Evolutionary conservation across 306 rosid genomes (phyloP).

Genomic region (Fragaria ananassa): DNA sequence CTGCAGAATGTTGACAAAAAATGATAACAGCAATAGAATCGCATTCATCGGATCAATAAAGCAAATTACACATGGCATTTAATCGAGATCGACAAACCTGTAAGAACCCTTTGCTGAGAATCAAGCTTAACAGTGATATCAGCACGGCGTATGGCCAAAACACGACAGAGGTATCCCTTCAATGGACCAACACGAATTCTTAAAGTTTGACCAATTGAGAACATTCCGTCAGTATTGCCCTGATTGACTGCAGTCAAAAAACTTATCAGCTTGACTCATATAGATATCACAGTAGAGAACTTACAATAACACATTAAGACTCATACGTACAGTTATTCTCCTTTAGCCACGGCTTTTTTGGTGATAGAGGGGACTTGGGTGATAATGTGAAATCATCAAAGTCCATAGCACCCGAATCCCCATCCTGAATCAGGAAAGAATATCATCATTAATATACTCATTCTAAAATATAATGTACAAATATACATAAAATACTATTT

Average conservation of each 20-base stretch:
- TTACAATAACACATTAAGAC: slow-evolving; percentile 15
- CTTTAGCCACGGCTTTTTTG: slow-evolving; percentile 72
- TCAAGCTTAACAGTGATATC: slow-evolving; percentile 96
- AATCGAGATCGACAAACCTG: slow-evolving; percentile 54
- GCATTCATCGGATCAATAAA: slow-evolving; percentile 4
- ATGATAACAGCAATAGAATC: background rate
- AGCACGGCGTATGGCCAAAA: slow-evolving; percentile 71
- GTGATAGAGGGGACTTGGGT: slow-evolving; percentile 89
- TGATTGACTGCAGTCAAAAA: slow-evolving; percentile 61
- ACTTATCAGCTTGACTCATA: slow-evolving; percentile 20
- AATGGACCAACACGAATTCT: slow-evolving; percentile 95
- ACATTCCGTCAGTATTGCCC: slow-evolving; percentile 53
- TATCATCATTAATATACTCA: slow-evolving; percentile 6
- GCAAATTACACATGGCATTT: slow-evolving; percentile 1
- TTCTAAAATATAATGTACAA: background rate
- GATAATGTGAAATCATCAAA: slow-evolving; percentile 72
- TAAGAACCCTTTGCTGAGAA: slow-evolving; percentile 93
- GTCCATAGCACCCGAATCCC: slow-evolving; percentile 43
- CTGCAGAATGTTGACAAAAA: slow-evolving; percentile 41
- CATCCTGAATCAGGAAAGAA: slow-evolving; percentile 52
- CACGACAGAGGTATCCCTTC: slow-evolving; percentile 96
- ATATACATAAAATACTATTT: background rate
- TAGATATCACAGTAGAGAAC: slow-evolving; percentile 23
- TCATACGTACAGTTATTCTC: slow-evolving; percentile 45
- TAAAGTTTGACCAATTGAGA: slow-evolving; percentile 88